Conservation (phyloP, 106 monocot genomes). For the Chionographis japonica region DNA sequence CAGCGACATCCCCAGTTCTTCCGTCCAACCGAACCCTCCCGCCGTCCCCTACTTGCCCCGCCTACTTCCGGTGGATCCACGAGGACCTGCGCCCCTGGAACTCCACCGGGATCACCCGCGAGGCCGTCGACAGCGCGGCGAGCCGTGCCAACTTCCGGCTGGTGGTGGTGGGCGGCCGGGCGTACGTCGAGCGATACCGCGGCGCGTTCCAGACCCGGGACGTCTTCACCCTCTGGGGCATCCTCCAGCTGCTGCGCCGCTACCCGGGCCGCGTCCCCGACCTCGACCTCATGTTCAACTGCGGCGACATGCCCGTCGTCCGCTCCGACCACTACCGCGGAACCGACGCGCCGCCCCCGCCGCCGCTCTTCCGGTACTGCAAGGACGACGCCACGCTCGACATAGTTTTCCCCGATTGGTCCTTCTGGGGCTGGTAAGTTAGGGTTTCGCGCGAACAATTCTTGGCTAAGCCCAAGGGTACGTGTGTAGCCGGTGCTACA, state of each 20-base stretch:
- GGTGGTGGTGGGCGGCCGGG: slow-evolving; percentile 24
- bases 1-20: background rate
- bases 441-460: background rate
- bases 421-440: slow-evolving; percentile 72
- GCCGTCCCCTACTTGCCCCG: slow-evolving; percentile 23
- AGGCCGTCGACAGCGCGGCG: slow-evolving; percentile 15
- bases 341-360: slow-evolving; percentile 2
- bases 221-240: slow-evolving; percentile 62
- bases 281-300: slow-evolving; percentile 59
- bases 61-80: slow-evolving; percentile 63
- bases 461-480: no score
- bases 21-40: background rate
- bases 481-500: no score
- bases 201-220: slow-evolving; percentile 37
- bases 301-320: slow-evolving; percentile 42
- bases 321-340: background rate
- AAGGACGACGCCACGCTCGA: slow-evolving; percentile 47
- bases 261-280: slow-evolving; percentile 55
- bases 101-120: slow-evolving; percentile 32
- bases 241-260: slow-evolving; percentile 42
- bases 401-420: slow-evolving; percentile 72
- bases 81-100: slow-evolving; percentile 54
- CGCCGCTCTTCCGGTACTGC: slow-evolving; percentile 60
- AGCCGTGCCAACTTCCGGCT: slow-evolving; percentile 31
- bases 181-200: slow-evolving; percentile 36